Evolutionary conservation across 768 basidiomycete genomes (phyloP).

Genomic region (Termitomyces heimii): DNA sequence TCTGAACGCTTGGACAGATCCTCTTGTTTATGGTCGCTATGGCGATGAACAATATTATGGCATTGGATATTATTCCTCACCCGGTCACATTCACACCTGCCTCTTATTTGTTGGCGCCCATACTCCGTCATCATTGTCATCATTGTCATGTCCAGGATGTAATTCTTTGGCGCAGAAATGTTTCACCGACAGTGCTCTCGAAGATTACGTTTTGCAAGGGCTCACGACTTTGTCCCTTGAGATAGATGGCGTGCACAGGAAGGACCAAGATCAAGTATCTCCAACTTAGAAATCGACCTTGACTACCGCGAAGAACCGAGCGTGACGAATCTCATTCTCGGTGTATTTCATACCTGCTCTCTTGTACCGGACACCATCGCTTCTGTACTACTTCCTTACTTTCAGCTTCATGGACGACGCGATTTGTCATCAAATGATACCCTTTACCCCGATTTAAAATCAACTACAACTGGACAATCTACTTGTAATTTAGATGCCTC

Average conservation of each 20-base stretch:
- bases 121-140: background rate
- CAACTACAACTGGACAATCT: background rate
- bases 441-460: background rate
- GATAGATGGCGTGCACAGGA: background rate
- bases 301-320: background rate
- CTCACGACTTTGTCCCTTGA: background rate
- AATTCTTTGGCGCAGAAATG: background rate
- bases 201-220: background rate
- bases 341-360: background rate
- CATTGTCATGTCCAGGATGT: background rate
- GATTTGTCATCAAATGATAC: background rate
- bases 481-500: no score
- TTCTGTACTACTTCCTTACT: background rate
- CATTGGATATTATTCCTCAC: background rate
- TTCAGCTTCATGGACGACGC: background rate
- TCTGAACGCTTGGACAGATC: background rate
- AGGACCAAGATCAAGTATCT: background rate
- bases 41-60: background rate
- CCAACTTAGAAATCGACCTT: background rate
- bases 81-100: background rate
- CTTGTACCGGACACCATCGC: background rate
- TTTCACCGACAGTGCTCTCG: background rate
- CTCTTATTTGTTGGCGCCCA: background rate
- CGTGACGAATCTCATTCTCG: background rate
- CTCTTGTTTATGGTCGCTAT: background rate